Evolutionary conservation across 1,139 yeast genomes (phyloP), one percentile per base, ranked within the genome.

Genomic region (Blastobotrys malaysiensis): DNA sequence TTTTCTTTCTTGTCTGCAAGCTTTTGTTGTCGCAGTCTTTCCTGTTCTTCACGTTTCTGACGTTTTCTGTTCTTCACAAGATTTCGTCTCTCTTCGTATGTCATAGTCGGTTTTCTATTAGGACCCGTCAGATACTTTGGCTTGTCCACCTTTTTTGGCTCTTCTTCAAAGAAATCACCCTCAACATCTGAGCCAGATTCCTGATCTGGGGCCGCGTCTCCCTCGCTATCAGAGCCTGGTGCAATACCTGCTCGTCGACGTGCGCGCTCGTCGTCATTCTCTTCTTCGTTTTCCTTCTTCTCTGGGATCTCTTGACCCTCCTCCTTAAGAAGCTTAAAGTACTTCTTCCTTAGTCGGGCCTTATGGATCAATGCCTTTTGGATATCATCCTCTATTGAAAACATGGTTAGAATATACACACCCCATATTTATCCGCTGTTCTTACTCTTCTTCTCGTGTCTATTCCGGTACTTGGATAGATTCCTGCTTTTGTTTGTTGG

Each of bases 331-430:
- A 89, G 74, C 67, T 90, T 89, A 74, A 88, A 84, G 67, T 91
- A 91, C 56, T 82, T 84, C 68, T 84, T 87, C 73, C 90, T 81
- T 61, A 90, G 78, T 61, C 95, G 77, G n/a, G 97, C 89, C 59
- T 90, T 79, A 65, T 89, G 95, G 1, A 82, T 79, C 61, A 91
- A 78, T 11, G 95, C 85, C 66, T 80, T 81, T 65, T 86, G 84
- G 63, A 90, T 90, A 60, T 88, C 95, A 14, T 46, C 36, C 5
- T 51, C 56, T 52, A 47, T 45, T 18, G 16, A 22, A 21, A 24
- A n/a, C 9, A 36, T 24, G 21, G 45, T 26, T 44, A 43, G 51
- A 45, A 4, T 22, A 16, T 18, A 50, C n/a, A 5, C 5, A 19
- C 13, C 5, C n/a, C 7, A 14, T n/a, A 7, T 14, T 5, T 13